These are phyloP conservation scores for Turnera subulata DNA, from an alignment of 345 rosid genomes.

Conservation along the genomic window DNA sequence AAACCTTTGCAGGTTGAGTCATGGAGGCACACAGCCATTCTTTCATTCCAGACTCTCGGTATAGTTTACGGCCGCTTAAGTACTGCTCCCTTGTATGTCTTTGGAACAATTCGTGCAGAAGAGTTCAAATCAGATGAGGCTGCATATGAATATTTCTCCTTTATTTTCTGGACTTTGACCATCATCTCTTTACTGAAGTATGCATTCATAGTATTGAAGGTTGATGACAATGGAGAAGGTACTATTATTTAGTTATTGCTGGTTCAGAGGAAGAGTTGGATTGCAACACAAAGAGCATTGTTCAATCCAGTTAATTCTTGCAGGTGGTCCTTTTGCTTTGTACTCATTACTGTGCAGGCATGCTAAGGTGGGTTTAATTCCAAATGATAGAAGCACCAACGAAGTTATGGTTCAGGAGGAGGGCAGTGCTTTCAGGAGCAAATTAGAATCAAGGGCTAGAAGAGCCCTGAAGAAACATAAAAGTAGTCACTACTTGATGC, in stretches of 20 bases:
- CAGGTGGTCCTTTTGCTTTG: slow-evolving; percentile 61
- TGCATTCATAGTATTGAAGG: slow-evolving; percentile 46
- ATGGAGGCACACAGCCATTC: slow-evolving; percentile 43
- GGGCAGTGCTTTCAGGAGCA: slow-evolving; percentile 25
- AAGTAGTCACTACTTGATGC: slow-evolving; percentile 45
- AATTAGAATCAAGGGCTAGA: slow-evolving; percentile 38
- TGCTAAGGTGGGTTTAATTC: slow-evolving; percentile 52
- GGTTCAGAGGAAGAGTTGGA: neutral
- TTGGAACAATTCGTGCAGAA: slow-evolving; percentile 29
- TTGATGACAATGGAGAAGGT: slow-evolving; percentile 66
- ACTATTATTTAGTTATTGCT: slow-evolving; percentile 6
- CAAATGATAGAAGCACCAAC: slow-evolving; percentile 28
- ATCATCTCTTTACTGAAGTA: slow-evolving; percentile 48
- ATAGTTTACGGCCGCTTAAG: slow-evolving; percentile 55
- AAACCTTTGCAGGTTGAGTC: slow-evolving; percentile 39
- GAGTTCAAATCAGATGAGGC: slow-evolving; percentile 35
- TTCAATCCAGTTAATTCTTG: slow-evolving; percentile 16
- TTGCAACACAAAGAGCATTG: neutral
- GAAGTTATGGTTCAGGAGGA: slow-evolving; percentile 24
- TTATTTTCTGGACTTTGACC: slow-evolving; percentile 62
- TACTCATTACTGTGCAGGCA: slow-evolving; percentile 58
- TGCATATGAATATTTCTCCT: slow-evolving; percentile 48
- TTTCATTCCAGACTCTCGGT: slow-evolving; percentile 56
- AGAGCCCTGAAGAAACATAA: slow-evolving; percentile 37
- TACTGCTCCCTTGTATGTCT: slow-evolving; percentile 59